phyloP scores from a whole-genome alignment of 371 early-diverging fungal species.

The Globomyces sp. region DNA sequence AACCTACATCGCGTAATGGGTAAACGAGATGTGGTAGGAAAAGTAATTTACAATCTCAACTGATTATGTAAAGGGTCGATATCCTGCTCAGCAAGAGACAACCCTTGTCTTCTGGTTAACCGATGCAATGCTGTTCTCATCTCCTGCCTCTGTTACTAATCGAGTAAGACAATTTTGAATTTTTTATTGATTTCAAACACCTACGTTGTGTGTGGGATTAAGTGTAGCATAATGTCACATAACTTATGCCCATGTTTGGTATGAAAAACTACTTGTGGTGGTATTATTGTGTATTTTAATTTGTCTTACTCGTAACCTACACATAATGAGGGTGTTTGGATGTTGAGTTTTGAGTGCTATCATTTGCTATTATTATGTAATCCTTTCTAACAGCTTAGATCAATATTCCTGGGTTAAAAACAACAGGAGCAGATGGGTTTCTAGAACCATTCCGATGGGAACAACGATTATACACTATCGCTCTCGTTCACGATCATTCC shows the following conservation, averaged over 20 bases:
- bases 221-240: no score
- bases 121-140: slow-evolving; percentile 47
- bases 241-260: no score
- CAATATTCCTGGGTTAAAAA: slow-evolving; percentile 56
- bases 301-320: no score
- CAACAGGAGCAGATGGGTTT: slow-evolving; percentile 59
- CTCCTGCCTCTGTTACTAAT: not conserved
- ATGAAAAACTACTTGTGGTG: no score
- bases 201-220: not conserved
- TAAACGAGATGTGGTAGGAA: slow-evolving; percentile 58
- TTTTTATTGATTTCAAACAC: not conserved
- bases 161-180: slow-evolving; percentile 3
- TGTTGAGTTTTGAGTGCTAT: no score
- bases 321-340: no score
- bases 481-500: slow-evolving; percentile 50
- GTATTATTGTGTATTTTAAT: no score
- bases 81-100: slow-evolving; percentile 54
- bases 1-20: slow-evolving; percentile 54
- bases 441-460: slow-evolving; percentile 78
- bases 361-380: slow-evolving; percentile 26
- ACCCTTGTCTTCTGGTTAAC: slow-evolving; percentile 72
- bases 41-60: slow-evolving; percentile 22
- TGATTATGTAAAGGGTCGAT: slow-evolving; percentile 54
- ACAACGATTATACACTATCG: slow-evolving; percentile 61
- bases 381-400: slow-evolving; percentile 44